These are phyloP conservation scores for Skeletonema grethae DNA, from an alignment of 108 stramenopile genomes.

Conservation along the genomic window DNA sequence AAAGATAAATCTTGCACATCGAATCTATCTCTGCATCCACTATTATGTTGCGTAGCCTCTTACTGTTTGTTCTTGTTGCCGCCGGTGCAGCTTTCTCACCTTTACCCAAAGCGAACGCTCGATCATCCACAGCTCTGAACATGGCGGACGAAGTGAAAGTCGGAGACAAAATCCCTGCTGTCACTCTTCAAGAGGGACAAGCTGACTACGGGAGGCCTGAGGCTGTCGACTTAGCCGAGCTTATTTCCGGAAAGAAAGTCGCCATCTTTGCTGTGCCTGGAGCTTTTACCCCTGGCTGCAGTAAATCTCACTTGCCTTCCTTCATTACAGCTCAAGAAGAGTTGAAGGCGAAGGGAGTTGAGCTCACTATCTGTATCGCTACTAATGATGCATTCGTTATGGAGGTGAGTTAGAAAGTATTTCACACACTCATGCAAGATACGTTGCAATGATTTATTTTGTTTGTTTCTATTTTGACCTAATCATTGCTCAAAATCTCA, in stretches of 20 bases:
- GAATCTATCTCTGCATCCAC: too few relatives aligned
- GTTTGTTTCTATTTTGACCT: conserved; percentile 13
- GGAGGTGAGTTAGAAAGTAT: conserved; percentile 52
- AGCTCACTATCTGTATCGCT: conserved; percentile 84
- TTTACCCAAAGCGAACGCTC: background rate
- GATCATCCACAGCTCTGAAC: conserved; percentile 25
- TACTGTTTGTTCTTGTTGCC: conserved; percentile 22
- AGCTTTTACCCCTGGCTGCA: conserved; percentile 90
- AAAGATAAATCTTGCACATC: too few relatives aligned
- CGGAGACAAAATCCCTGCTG: conserved; percentile 71
- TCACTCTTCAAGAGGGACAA: conserved; percentile 63
- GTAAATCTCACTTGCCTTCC: conserved; percentile 87
- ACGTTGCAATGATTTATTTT: too few relatives aligned
- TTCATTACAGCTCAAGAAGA: conserved; percentile 83
- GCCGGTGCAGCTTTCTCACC: conserved; percentile 39
- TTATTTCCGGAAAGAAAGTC: conserved; percentile 81
- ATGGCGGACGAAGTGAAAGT: conserved; percentile 71
- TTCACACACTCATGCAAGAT: too few relatives aligned
- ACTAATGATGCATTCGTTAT: conserved; percentile 89
- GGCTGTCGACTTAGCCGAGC: conserved; percentile 60
- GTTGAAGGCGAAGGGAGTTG: conserved; percentile 82
- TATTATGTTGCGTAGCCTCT: conserved; percentile 16
- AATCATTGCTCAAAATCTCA: background rate
- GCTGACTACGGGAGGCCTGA: conserved; percentile 57
- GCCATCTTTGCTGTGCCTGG: conserved; percentile 93